Evolutionary conservation across 2,329 filamentous ascomycete genomes (phyloP).

Genomic region (Curvularia spicifera): DNA sequence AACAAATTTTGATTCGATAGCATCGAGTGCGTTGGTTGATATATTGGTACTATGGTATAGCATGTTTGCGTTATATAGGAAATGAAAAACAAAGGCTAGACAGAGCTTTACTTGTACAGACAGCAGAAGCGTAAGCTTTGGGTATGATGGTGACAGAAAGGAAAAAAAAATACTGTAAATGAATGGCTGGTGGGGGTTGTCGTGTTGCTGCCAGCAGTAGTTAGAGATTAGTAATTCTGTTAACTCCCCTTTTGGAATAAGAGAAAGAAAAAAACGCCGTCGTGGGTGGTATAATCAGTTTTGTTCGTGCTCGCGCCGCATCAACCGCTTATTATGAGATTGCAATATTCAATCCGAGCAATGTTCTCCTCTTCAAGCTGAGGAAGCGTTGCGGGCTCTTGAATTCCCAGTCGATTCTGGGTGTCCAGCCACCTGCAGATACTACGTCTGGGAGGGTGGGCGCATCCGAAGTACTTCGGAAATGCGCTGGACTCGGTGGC

Average conservation of each 20-base stretch:
- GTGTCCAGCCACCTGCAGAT: slow-evolving; percentile 26
- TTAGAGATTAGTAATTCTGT: neutral
- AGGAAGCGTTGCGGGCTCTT: slow-evolving; percentile 26
- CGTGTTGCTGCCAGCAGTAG: slow-evolving; percentile 8
- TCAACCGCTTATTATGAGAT: neutral
- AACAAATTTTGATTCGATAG: neutral
- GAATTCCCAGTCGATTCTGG: slow-evolving; percentile 30
- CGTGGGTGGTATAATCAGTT: neutral
- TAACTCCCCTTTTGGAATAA: neutral
- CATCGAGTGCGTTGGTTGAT: neutral
- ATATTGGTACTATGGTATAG: neutral
- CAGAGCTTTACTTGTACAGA: neutral
- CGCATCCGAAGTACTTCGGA: slow-evolving; percentile 19
- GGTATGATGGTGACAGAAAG: neutral
- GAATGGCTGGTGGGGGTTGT: neutral
- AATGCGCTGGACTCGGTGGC: slow-evolving; percentile 4
- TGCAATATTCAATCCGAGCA: slow-evolving; percentile 13
- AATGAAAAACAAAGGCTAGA: neutral
- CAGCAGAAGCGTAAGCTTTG: neutral
- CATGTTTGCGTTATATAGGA: neutral
- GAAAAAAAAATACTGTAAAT: neutral
- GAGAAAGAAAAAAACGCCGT: slow-evolving; percentile 1
- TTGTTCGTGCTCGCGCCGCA: neutral
- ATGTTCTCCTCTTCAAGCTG: slow-evolving; percentile 28
- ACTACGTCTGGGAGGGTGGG: slow-evolving; percentile 30